A percentile compares a stretch with the other conserved stretches of the same genome.
Conservation (phyloP, 2,329 filamentous ascomycete genomes). For the Didymella pomorum region DNA sequence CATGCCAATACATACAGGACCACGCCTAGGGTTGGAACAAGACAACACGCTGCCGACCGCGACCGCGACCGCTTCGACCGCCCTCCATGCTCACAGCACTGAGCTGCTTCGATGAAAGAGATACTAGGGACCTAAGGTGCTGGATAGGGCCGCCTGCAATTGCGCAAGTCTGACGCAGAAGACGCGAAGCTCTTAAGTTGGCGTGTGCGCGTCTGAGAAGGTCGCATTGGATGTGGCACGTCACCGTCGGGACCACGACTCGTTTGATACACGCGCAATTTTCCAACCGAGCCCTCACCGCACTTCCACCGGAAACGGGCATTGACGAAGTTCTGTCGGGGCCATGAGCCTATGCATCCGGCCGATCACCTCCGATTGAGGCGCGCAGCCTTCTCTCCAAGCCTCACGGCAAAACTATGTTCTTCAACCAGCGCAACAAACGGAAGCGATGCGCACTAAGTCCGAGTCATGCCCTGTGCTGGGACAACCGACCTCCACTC, state of each 20-base stretch:
- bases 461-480: slow-evolving; percentile 10
- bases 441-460: slow-evolving; percentile 1
- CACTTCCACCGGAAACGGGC: not conserved
- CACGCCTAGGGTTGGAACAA: not conserved
- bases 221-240: not conserved
- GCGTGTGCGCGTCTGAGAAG: not conserved
- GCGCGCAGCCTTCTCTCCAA: not conserved
- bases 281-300: not conserved
- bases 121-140: too few species aligned
- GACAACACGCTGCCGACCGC: not conserved
- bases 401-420: not conserved
- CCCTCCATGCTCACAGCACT: not conserved
- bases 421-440: not conserved
- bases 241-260: slow-evolving; percentile 4
- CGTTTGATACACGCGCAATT: not conserved
- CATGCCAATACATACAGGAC: too few species aligned
- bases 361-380: slow-evolving; percentile 12
- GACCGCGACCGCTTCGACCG: not conserved
- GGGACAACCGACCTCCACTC: slow-evolving; percentile 1
- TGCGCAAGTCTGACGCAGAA: not conserved
- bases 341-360: slow-evolving; percentile 2
- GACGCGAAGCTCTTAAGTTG: not conserved
- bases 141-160: too few species aligned
- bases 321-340: not conserved
- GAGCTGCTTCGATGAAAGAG: not conserved